Percentiles rank a stretch among this genome's conserved stretches.
These are phyloP conservation scores for Amphibolis antarctica DNA, from an alignment of 106 monocot species.

Conservation along the genomic window DNA sequence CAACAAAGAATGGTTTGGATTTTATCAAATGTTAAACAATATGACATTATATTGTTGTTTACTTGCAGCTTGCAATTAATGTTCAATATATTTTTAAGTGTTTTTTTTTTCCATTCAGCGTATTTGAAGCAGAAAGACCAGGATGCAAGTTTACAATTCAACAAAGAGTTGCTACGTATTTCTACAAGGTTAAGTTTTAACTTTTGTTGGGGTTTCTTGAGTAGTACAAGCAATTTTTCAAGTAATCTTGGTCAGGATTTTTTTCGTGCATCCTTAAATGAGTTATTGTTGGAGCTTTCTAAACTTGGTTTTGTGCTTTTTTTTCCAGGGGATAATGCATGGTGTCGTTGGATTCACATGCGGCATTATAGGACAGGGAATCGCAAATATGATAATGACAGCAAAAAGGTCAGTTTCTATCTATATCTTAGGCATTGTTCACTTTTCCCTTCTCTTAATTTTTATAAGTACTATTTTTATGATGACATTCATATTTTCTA, in stretches of 20 bases:
- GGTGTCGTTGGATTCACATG: slow-evolving; percentile 69
- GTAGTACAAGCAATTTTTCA: background rate
- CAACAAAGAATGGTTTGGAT: background rate
- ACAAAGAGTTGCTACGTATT: slow-evolving; percentile 67
- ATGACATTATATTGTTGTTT: too few relatives aligned
- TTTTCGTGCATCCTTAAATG: too few relatives aligned
- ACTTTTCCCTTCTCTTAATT: too few relatives aligned
- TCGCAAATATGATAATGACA: slow-evolving; percentile 91
- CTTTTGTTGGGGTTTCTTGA: background rate
- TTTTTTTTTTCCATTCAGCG: slow-evolving; percentile 40
- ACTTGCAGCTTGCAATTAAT: background rate
- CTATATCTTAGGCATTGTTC: too few relatives aligned
- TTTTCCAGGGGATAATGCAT: slow-evolving; percentile 53
- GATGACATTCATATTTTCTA: too few relatives aligned
- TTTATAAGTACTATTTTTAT: too few relatives aligned
- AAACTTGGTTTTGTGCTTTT: background rate
- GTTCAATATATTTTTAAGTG: background rate
- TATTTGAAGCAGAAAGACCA: slow-evolving; percentile 93
- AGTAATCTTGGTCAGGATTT: too few relatives aligned
- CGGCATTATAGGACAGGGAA: slow-evolving; percentile 85
- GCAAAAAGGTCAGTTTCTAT: slow-evolving; percentile 40
- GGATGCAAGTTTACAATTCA: slow-evolving; percentile 68
- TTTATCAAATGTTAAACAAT: background rate
- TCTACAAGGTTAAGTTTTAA: slow-evolving; percentile 47
- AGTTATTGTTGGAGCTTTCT: background rate